Conservation (phyloP, 495 filamentous ascomycete species). For the Trichoderma erinaceum region DNA sequence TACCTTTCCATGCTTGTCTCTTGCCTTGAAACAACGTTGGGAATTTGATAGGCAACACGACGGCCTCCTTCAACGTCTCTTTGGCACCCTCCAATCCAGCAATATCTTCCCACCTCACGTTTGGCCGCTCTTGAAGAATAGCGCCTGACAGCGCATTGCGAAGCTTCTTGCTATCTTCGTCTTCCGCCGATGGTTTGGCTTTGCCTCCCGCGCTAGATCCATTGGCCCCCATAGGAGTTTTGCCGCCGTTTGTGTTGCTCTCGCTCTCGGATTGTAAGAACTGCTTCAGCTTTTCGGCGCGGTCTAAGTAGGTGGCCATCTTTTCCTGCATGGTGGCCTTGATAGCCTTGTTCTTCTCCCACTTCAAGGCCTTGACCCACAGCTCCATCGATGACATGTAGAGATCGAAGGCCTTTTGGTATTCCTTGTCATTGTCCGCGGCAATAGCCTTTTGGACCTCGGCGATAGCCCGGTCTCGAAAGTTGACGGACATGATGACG, state of each 20-base stretch:
- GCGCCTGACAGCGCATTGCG: conserved; percentile 84
- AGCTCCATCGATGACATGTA: conserved; percentile 93
- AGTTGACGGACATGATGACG: conserved; percentile 79
- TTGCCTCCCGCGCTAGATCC: conserved; percentile 59
- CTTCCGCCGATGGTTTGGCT: conserved; percentile 43
- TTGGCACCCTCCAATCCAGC: conserved; percentile 94
- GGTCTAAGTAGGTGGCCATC: conserved; percentile 93
- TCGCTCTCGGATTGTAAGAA: conserved; percentile 64
- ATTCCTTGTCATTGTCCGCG: conserved; percentile 88
- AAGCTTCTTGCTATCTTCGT: conserved; percentile 88
- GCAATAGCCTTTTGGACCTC: conserved; percentile 96
- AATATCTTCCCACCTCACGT: conserved; percentile 95
- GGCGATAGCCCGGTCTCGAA: conserved; percentile 90
- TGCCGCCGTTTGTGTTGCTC: conserved; percentile 65
- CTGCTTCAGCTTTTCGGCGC: conserved; percentile 92
- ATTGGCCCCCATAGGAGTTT: conserved; percentile 78
- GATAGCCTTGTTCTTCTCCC: conserved; percentile 93
- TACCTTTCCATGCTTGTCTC: conserved; percentile 96
- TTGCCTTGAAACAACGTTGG: conserved; percentile 96
- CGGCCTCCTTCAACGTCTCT: conserved; percentile 95
- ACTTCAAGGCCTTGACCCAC: conserved; percentile 95
- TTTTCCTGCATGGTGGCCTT: conserved; percentile 96
- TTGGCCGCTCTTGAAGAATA: conserved; percentile 89
- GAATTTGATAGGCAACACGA: conserved; percentile 96
- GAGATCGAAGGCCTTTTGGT: conserved; percentile 88